Conservation (phyloP, 2,329 filamentous ascomycete genomes). For the Neofusicoccum ribis region DNA sequence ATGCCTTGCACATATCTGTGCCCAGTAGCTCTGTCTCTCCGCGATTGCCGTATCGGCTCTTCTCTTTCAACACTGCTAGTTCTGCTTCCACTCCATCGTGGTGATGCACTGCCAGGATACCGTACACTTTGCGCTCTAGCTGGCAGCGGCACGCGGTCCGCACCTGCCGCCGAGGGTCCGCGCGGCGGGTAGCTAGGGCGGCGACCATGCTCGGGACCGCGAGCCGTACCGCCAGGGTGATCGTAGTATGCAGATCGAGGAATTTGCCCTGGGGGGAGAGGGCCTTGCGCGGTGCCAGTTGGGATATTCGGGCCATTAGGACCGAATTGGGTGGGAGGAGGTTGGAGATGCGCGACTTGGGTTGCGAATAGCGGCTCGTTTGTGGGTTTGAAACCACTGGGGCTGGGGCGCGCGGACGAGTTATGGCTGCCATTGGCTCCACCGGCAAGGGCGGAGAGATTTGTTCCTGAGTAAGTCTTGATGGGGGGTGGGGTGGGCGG, state of each 20-base stretch:
- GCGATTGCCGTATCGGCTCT: neutral
- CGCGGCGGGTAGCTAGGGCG: slow-evolving; percentile 16
- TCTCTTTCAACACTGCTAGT: slow-evolving; percentile 14
- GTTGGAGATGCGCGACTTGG: slow-evolving; percentile 43
- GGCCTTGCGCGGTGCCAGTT: slow-evolving; percentile 24
- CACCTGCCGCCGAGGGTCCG: neutral
- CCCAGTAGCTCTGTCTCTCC: neutral
- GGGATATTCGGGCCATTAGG: slow-evolving; percentile 38
- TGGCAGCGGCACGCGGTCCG: neutral
- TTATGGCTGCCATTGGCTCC: slow-evolving; percentile 20
- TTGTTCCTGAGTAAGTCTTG: slow-evolving; percentile 18
- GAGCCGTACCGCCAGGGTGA: neutral
- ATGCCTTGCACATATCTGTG: slow-evolving; percentile 9
- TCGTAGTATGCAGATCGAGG: slow-evolving; percentile 7
- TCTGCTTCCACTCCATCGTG: neutral
- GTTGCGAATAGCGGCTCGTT: slow-evolving; percentile 50
- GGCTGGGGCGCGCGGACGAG: slow-evolving; percentile 1
- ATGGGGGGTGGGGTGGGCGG: slow-evolving; percentile 16
- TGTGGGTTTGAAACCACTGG: slow-evolving; percentile 43
- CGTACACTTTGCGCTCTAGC: slow-evolving; percentile 11
- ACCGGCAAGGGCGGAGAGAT: slow-evolving; percentile 28
- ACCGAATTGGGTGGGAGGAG: slow-evolving; percentile 20
- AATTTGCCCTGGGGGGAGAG: neutral
- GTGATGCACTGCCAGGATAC: slow-evolving; percentile 9
- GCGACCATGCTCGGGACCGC: neutral